Evolutionary conservation across 345 rosid genomes (phyloP).

Genomic region (Conringia planisiliqua): DNA sequence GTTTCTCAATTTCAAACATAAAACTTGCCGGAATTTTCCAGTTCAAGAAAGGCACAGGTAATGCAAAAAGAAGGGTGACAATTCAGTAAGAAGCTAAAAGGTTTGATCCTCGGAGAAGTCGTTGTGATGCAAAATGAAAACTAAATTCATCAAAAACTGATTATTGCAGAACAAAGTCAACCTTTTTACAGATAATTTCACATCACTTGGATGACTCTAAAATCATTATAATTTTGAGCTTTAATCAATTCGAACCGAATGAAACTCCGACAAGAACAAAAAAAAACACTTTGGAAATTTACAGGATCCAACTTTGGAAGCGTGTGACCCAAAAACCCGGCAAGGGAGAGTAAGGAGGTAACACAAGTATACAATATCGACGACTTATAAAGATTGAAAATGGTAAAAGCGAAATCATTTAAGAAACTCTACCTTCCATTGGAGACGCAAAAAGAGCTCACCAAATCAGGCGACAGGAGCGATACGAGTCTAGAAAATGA

Average conservation of each 20-base stretch:
- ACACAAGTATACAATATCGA: not conserved
- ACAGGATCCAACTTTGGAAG: slow-evolving; percentile 7
- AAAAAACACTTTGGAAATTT: not conserved
- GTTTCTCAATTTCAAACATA: not conserved
- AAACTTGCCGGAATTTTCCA: not conserved
- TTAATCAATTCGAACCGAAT: not conserved
- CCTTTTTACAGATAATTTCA: not conserved
- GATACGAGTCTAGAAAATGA: not conserved
- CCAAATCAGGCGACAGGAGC: slow-evolving; percentile 6
- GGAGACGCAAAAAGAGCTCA: slow-evolving; percentile 19
- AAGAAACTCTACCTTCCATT: slow-evolving; percentile 25
- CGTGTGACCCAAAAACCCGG: not conserved
- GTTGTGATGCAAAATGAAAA: not conserved
- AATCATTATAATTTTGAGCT: not conserved
- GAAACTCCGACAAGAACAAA: not conserved
- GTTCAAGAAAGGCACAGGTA: not conserved
- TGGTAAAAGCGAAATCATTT: not conserved
- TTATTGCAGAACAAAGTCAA: not conserved
- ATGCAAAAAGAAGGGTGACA: not conserved
- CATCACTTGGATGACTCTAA: not conserved
- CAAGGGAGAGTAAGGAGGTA: not conserved
- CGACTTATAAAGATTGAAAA: not conserved
- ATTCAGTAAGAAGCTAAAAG: not conserved
- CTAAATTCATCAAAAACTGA: not conserved
- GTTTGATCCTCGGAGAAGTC: not conserved